Evolutionary conservation across 139 green algal species (phyloP), one percentile per base, ranked within the genome.

Genomic region (Ettlia oleoabundans): DNA sequence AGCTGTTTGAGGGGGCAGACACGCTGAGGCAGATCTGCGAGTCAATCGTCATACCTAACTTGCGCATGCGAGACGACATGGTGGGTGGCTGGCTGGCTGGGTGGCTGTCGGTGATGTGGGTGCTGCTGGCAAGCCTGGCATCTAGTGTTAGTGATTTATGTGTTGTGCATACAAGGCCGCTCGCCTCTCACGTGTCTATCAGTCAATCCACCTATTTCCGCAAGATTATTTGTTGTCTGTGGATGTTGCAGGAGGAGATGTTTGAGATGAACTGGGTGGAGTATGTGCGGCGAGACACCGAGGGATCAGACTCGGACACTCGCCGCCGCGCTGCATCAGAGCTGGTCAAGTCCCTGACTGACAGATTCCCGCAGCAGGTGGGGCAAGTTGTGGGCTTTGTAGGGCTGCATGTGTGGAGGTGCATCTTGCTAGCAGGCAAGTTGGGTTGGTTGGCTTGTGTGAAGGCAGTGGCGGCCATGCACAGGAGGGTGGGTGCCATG

Each of bases 261-360:
- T 99, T 99, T 88, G 93, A 98, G 58, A 94, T 96, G 80, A 98
- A 99, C 87, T 93, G 86, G 69, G 86, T 98, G 3, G 97, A 99
- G 84, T 99, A 98, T 85, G 95, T 99, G 71, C 84, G 92, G 33
- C 87, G 95, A 0, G 97, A 99, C 86, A 94, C 95, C 2, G 97
- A 99, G 91, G 97, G 97, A 40, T 94, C 89, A 66, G 97, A 99
- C 89, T 90, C 69, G 24, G 97, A 98, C 93, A 99, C 97, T 18
- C 91, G 96, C 47, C 87, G 97, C 37, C 87, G 97, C 15, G 92
- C 93, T 26, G 95, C 96, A 38, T 96, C 94, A 41, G 97, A 99
- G 86, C 89, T 99, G 18, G 92, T 99, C 26, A 91, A 92, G 42
- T 87, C 87, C 4, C 88, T 99, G 9, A 93, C 92, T 13, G 92